Evolutionary conservation across 495 filamentous ascomycete species (phyloP), one percentile per base, ranked within the genome.

Genomic region (Talaromyces thailandensis): DNA sequence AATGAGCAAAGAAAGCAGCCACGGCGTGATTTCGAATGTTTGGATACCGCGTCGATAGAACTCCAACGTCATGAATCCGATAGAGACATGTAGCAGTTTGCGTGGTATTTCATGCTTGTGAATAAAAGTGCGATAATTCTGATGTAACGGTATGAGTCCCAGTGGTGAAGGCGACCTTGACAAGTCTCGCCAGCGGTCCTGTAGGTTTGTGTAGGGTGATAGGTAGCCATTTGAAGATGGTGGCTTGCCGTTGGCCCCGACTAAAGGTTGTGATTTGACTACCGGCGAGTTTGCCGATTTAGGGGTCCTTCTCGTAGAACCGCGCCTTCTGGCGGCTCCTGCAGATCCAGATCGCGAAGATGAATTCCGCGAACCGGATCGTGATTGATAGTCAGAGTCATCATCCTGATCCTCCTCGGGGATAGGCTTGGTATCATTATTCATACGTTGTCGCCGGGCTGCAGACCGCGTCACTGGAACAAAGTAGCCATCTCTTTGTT

Each of bases 131-230:
- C 81, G 72, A 70, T 82, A 75, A 63, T 76, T 66, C 28, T 79
- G 79, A 70, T 99, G 94, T 66, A 98, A 92, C 24, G 94, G 94
- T 63, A 99, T 99, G 6, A 99, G 82, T 21, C 95, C 94, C 14
- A 98, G 81, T 4, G 94, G 94, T 62, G 88, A 92, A 2, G 94
- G 94, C 61, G 89, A 93, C 63, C 94, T 83, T 61, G 91, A 95
- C 67, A 96, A 76, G 67, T 90, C 87, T 37, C 88, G 83, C 86
- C 89, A 93, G 68, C 79, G 84, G 71, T 87, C 86, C 8, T 79
- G 76, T 12, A 78, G 70, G 6, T 80, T 79, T 31, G 78, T 72
- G 11, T 82, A 76, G 26, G 88, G 88, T 11, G 87, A 87, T n/a
- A 95, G 80, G 65, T 91, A 84, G 29, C 87, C 89, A 69, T 93